A percentile compares a stretch with the other conserved stretches of the same genome.
phyloP scores from a whole-genome alignment of 2,329 filamentous ascomycete species.

The Calonectria henricotiae region DNA sequence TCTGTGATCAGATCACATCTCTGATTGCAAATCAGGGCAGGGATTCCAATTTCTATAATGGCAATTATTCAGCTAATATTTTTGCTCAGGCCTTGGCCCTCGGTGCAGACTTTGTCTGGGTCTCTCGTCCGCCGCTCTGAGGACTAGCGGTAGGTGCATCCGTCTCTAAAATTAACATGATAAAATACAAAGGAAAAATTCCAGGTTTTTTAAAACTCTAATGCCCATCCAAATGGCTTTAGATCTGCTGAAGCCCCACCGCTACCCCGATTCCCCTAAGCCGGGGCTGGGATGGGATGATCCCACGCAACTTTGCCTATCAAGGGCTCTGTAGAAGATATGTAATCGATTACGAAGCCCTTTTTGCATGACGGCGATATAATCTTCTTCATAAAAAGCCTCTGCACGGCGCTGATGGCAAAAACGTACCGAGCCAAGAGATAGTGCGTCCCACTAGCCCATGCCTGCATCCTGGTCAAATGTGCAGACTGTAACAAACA shows the following conservation, averaged over 20 bases:
- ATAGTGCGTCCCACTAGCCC: constrained; percentile 5
- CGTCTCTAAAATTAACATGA: too few relatives aligned
- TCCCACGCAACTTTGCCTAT: constrained; percentile 6
- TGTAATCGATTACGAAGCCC: constrained; percentile 1
- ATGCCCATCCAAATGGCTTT: too few relatives aligned
- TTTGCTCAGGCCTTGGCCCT: constrained; percentile 28
- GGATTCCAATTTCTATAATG: neutral
- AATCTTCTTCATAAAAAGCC: neutral
- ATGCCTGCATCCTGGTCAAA: constrained; percentile 10
- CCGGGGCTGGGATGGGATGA: neutral
- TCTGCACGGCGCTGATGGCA: neutral
- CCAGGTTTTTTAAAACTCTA: too few relatives aligned
- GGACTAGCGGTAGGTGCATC: constrained; percentile 30
- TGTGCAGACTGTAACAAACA: constrained; percentile 12
- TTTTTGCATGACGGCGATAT: constrained; percentile 3
- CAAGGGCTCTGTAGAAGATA: neutral
- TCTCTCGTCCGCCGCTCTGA: constrained; percentile 32
- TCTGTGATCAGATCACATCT: neutral
- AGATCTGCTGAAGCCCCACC: neutral
- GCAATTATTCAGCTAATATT: neutral
- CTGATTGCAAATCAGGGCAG: neutral
- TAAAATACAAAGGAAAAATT: too few relatives aligned
- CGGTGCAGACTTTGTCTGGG: constrained; percentile 37
- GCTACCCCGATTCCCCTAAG: neutral
- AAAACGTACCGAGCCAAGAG: neutral